Percentiles rank a stretch among this genome's conserved stretches.
phyloP scores from a whole-genome alignment of 2,329 filamentous ascomycete genomes.

The Podosphaera aphanis region DNA sequence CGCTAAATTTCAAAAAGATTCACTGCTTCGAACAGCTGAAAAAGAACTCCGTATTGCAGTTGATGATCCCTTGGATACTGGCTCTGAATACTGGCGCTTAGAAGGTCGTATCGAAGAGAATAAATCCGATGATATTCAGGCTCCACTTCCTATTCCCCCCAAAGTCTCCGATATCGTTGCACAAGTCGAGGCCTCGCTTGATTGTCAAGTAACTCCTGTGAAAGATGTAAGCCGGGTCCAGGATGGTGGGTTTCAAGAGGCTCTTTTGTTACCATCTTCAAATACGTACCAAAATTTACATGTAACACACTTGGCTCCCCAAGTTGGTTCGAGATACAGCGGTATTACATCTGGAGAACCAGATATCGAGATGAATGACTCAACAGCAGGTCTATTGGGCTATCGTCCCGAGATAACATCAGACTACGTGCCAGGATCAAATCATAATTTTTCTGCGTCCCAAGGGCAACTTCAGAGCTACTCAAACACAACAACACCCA shows the following conservation, averaged over 20 bases:
- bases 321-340: conserved; percentile 29
- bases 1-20: conserved; percentile 47
- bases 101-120: conserved; percentile 33
- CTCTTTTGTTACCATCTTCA: conserved; percentile 12
- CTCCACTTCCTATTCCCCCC: conserved; percentile 7
- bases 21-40: conserved; percentile 50
- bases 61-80: conserved; percentile 28
- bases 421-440: conserved; percentile 27
- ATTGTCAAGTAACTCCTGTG: conserved; percentile 39
- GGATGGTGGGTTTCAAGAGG: conserved; percentile 50
- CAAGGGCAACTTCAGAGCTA: conserved; percentile 34
- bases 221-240: conserved; percentile 47
- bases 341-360: conserved; percentile 32
- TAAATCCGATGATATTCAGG: conserved; percentile 17
- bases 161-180: conserved; percentile 50
- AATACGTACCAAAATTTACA: conserved; percentile 6
- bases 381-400: conserved; percentile 40
- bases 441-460: conserved; percentile 27
- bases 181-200: conserved; percentile 49
- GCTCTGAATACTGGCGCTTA: conserved; percentile 37
- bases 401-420: conserved; percentile 39
- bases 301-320: conserved; percentile 29
- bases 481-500: conserved; percentile 29
- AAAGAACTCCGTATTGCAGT: conserved; percentile 45
- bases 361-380: conserved; percentile 40